A percentile compares a stretch with the other conserved stretches of the same genome.
Conservation (phyloP, 305 asterid genomes). For the Ilex paraguariensis region DNA sequence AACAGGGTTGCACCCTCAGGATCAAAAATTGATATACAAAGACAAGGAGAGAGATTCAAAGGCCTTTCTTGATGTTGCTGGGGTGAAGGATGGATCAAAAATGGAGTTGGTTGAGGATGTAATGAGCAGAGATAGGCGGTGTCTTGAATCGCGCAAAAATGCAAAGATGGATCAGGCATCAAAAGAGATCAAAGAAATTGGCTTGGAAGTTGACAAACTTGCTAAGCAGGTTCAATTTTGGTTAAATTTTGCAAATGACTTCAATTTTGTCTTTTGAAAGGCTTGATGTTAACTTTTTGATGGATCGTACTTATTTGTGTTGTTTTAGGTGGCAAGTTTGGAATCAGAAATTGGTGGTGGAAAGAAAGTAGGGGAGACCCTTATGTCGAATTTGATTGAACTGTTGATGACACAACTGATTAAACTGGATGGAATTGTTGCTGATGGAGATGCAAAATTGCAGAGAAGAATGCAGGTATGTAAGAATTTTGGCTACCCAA, state of each 20-base stretch:
- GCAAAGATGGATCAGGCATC: slow-evolving; percentile 56
- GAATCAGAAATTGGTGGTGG: slow-evolving; percentile 75
- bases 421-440: slow-evolving; percentile 73
- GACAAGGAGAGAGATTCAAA: slow-evolving; percentile 75
- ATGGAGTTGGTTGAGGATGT: slow-evolving; percentile 58
- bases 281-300: background rate
- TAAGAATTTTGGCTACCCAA: background rate
- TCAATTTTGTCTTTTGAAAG: background rate
- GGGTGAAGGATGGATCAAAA: slow-evolving; percentile 70
- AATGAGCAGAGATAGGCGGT: slow-evolving; percentile 44
- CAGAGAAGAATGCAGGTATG: slow-evolving; percentile 88
- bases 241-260: background rate
- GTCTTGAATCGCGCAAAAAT: slow-evolving; percentile 37
- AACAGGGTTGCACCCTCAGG: slow-evolving; percentile 58
- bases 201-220: slow-evolving; percentile 64
- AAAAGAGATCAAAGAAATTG: slow-evolving; percentile 54
- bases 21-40: slow-evolving; percentile 63
- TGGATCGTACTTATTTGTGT: slow-evolving; percentile 4
- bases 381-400: slow-evolving; percentile 59
- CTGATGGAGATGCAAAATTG: slow-evolving; percentile 81
- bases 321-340: slow-evolving; percentile 49
- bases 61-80: slow-evolving; percentile 58
- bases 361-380: slow-evolving; percentile 63
- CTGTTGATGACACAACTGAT: slow-evolving; percentile 77
- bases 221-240: slow-evolving; percentile 59